A percentile compares a stretch with the other conserved stretches of the same genome.
These are phyloP conservation scores for Casuarina equisetifolia DNA, from an alignment of 306 rosid species.

Conservation along the genomic window DNA sequence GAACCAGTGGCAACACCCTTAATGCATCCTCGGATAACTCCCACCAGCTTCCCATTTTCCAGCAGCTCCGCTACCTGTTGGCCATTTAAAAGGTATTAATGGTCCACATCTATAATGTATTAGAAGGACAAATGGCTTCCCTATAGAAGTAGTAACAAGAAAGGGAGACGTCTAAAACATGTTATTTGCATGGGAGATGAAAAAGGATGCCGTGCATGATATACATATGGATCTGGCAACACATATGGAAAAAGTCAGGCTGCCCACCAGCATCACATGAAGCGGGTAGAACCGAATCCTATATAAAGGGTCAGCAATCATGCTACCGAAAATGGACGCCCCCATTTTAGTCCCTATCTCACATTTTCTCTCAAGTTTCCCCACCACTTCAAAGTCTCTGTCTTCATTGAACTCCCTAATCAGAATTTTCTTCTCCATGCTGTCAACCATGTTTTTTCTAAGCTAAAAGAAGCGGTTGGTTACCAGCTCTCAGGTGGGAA, in stretches of 20 bases:
- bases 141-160: conserved; percentile 7
- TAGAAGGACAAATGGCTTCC: conserved; percentile 17
- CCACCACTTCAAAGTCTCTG: conserved; percentile 67
- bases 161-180: conserved; percentile 17
- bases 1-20: conserved; percentile 49
- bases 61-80: conserved; percentile 65
- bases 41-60: conserved; percentile 62
- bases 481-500: conserved; percentile 24
- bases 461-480: conserved; percentile 27
- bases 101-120: background rate
- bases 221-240: conserved; percentile 25
- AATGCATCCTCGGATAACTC: conserved; percentile 74
- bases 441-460: conserved; percentile 44
- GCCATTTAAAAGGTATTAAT: conserved; percentile 19
- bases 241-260: conserved; percentile 13
- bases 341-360: conserved; percentile 67
- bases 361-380: conserved; percentile 76
- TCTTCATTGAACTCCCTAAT: conserved; percentile 69
- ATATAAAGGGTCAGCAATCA: conserved; percentile 67
- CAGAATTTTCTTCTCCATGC: conserved; percentile 41
- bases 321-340: conserved; percentile 62
- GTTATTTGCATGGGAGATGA: background rate
- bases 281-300: conserved; percentile 76
- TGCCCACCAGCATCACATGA: conserved; percentile 70
- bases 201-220: conserved; percentile 14